Evolutionary conservation across 768 basidiomycete species (phyloP), one percentile per base, ranked within the genome.

Genomic region (Lepiota venenata): DNA sequence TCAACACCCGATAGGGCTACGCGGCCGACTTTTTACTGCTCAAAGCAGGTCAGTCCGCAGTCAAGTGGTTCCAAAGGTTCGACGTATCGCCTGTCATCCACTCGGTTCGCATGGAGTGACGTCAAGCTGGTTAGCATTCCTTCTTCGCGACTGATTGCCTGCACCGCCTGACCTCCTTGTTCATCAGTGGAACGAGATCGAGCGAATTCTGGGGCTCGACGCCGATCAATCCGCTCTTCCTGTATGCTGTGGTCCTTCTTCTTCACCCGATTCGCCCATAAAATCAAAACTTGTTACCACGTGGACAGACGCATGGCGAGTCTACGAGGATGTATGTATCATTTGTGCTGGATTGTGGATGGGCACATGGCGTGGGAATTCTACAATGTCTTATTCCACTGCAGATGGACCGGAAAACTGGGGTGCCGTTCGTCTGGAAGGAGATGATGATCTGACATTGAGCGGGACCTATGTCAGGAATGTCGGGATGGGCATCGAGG

Each of bases 301-400:
- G 15, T 55, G 87, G 87, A 77, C 82, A 12, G 91, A 91, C 57
- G 79, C 80, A 7, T 91, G 89, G 88, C 80, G 82, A 21, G 74
- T 92, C 11, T 93, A 93, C 61, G 91, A 93, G 68, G 91, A 93
- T 56, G 85, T 87, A 18, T 93, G 91, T 57, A 73, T 91, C 38
- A 74, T 91, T 42, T 92, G 91, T 61, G 91, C 89, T 0, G 83
- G 87, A 2, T 74, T 91, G n/a, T 92, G 88, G 89, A 79, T 85
- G 61, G 87, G 88, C 12, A 74, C 78, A 2, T 88, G 79, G 83
- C 75, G 84, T 25, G 71, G 73, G 32, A 76, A 79, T 52, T 76
- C 81, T 0, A 58, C 67, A 0, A 62, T 69, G 48, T 76, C 80
- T 1, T 83, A 82, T 58, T 77, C 81, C 1, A 76, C 77, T 6